Base-by-base conservation (phyloP, 1,284 basidiomycete species). In the Porodaedalea pini region DNA sequence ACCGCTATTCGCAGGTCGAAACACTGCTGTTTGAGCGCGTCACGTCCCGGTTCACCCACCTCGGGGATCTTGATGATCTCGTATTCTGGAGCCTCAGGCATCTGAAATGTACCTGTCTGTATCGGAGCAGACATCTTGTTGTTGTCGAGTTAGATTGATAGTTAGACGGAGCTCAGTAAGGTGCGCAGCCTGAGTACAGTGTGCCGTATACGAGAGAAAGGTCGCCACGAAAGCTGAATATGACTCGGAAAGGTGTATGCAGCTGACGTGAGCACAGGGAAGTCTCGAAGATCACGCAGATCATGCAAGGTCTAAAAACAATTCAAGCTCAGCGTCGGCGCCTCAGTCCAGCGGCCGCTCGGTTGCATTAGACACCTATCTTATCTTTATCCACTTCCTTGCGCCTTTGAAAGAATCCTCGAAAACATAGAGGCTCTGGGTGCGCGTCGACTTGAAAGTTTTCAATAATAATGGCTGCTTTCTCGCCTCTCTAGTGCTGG, bases 1-100 rank as follows among this genome's bases (percentile, higher is more conserved):
- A 91, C 88, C 37, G 76, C 75, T 64, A 83, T 79, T 66, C 86
- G 80, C 64, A 90, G 73, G 63, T 78, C 72, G 69, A 78, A 79
- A 67, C 86, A 88, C 64, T 86, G 78, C 66, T 83, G 74, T 47
- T 31, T 64, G 54, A 81, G 70, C 41, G 49, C 54, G 31, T 69
- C 68, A 49, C 72, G 71, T 54, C 62, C 66, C 2, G 63, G 59
- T 61, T 74, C 67, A 41, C 71, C 71, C 32, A 70, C 66, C 29
- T 73, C 73, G 17, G 73, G 72, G 7, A 77, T 70, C 53, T 77
- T 59, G 58, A 86, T 63, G 51, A 86, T 78, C 64, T 88, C 83
- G 66, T 87, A 78, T 27, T 80, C 80, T 3, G 62, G 59, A 11
- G 65, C 21, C 15, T 4, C 45, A 29, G 27, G 45, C 32, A 4